These are phyloP conservation scores for Lonicera japonica DNA, from an alignment of 129 eudicot genomes.

Conservation along the genomic window DNA sequence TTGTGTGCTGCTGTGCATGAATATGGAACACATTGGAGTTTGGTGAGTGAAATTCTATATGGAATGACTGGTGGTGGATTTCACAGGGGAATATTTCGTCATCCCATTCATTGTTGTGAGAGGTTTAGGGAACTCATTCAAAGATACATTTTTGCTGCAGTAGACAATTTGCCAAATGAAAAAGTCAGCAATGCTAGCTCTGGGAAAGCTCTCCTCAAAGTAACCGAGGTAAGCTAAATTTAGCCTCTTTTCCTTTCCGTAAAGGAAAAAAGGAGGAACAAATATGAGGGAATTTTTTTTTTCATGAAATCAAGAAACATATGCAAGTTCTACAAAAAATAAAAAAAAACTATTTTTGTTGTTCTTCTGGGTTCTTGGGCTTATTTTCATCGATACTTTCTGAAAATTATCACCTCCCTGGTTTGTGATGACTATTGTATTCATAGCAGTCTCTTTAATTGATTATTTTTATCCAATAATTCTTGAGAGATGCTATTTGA, in stretches of 20 bases:
- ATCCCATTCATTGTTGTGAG: slow-evolving; percentile 92
- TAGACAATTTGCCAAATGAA: slow-evolving; percentile 52
- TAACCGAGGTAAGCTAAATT: slow-evolving; percentile 66
- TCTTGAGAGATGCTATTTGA: too few species aligned
- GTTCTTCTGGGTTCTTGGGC: too few species aligned
- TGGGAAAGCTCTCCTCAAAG: slow-evolving; percentile 78
- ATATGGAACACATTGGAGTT: slow-evolving; percentile 86
- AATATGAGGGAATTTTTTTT: too few species aligned
- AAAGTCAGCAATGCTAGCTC: slow-evolving; percentile 42
- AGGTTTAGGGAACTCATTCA: slow-evolving; percentile 91
- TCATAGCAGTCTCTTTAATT: too few species aligned
- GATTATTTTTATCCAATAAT: too few species aligned
- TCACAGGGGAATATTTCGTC: slow-evolving; percentile 75
- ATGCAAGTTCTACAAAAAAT: neutral
- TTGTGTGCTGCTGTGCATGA: slow-evolving; percentile 87
- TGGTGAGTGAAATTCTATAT: slow-evolving; percentile 77
- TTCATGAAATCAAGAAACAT: too few species aligned
- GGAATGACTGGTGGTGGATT: slow-evolving; percentile 83
- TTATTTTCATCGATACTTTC: too few species aligned
- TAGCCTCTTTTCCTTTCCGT: neutral
- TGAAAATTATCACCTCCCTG: too few species aligned
- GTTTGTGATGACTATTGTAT: too few species aligned
- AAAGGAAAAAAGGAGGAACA: neutral
- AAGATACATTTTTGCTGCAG: slow-evolving; percentile 51
- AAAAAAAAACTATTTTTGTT: too few species aligned